These are phyloP conservation scores for Vigna nakashimae DNA, from an alignment of 306 rosid species.

Conservation along the genomic window DNA sequence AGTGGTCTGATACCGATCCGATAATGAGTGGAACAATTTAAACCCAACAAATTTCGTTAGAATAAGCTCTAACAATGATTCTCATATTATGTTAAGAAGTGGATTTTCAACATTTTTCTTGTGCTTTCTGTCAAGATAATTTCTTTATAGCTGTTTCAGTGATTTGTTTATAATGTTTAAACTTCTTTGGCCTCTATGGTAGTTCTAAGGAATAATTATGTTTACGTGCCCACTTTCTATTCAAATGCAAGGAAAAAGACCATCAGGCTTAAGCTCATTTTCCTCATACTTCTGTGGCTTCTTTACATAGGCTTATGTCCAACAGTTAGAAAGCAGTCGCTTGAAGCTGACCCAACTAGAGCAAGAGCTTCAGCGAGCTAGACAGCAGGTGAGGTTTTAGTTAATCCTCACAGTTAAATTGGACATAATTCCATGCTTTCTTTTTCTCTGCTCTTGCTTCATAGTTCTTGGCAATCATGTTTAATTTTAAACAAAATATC, in stretches of 20 bases:
- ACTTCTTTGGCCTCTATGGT: conserved; percentile 5
- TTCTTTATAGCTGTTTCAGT: conserved; percentile 19
- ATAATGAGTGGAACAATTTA: too few species aligned
- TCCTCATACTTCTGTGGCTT: conserved; percentile 23
- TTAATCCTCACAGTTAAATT: conserved; percentile 29
- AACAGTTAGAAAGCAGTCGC: conserved; percentile 96
- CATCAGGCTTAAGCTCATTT: conserved; percentile 17
- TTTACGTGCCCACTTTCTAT: conserved; percentile 21
- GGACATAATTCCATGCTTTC: background rate
- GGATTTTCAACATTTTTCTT: background rate
- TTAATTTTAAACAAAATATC: conserved; percentile 33
- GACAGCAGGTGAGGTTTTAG: conserved; percentile 78
- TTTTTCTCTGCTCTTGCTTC: conserved; percentile 2
- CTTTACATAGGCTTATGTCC: conserved; percentile 83
- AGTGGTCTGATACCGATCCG: accelerated
- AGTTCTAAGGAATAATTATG: conserved; percentile 28
- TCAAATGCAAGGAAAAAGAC: conserved; percentile 30
- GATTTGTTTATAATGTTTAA: conserved; percentile 21
- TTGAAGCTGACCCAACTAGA: conserved; percentile 92
- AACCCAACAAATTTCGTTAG: too few species aligned
- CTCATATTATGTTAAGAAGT: too few species aligned
- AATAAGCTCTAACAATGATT: too few species aligned
- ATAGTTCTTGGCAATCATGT: conserved; percentile 7
- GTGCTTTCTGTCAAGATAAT: conserved; percentile 5
- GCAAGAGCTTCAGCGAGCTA: conserved; percentile 99